Percentiles rank a stretch among this genome's conserved stretches.
Conservation (phyloP, 805 yeast genomes). For the Ogataea thermomethanolica region DNA sequence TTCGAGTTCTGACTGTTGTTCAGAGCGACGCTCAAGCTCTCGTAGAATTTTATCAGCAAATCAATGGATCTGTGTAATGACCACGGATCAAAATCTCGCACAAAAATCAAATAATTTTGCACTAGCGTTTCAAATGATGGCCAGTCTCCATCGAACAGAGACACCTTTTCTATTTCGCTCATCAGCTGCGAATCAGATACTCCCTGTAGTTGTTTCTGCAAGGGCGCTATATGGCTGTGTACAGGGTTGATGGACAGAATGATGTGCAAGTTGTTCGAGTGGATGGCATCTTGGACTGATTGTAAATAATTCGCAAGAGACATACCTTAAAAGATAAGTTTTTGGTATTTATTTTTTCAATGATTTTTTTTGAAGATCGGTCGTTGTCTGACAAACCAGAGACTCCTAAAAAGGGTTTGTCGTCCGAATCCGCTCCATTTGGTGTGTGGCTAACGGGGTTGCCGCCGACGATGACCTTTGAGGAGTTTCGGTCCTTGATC, state of each 20-base stretch:
- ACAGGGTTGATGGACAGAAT: constrained; percentile 24
- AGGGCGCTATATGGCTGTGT: constrained; percentile 22
- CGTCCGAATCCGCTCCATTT: too few species aligned
- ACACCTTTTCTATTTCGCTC: constrained; percentile 28
- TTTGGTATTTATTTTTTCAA: not conserved
- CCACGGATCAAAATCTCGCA: constrained; percentile 54
- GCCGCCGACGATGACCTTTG: constrained; percentile 39
- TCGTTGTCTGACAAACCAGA: too few species aligned
- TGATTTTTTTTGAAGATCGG: not conserved
- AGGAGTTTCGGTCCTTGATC: constrained; percentile 22
- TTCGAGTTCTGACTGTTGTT: constrained; percentile 41
- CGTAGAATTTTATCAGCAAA: constrained; percentile 43
- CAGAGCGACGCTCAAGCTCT: constrained; percentile 47
- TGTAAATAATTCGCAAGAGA: constrained; percentile 13
- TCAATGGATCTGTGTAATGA: constrained; percentile 54
- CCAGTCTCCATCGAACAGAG: constrained; percentile 35
- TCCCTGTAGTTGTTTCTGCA: constrained; percentile 27
- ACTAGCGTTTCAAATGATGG: constrained; percentile 44
- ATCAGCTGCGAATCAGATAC: constrained; percentile 22
- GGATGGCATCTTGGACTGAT: constrained; percentile 10
- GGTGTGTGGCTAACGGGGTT: constrained; percentile 13
- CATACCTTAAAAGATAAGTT: constrained; percentile 3
- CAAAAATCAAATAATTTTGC: constrained; percentile 39
- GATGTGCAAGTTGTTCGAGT: constrained; percentile 9
- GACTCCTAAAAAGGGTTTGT: too few species aligned